These are phyloP conservation scores for Cicer bijugum DNA, from an alignment of 306 rosid genomes.

Conservation along the genomic window DNA sequence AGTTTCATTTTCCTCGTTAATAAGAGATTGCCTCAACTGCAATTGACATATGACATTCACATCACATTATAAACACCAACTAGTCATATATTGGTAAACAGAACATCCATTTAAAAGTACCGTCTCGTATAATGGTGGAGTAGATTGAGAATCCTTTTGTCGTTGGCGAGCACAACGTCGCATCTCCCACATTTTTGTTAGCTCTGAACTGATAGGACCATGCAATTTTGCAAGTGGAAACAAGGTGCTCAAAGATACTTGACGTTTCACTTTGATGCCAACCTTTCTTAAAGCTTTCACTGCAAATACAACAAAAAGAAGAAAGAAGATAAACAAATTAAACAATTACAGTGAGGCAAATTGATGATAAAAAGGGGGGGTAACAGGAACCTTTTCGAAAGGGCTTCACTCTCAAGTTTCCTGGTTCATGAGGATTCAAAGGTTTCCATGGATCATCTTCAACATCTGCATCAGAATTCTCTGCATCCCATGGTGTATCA, in stretches of 20 bases:
- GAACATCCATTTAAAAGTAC: conserved; percentile 45
- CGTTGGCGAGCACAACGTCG: conserved; percentile 48
- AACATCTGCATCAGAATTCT: conserved; percentile 62
- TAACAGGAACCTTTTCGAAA: conserved; percentile 73
- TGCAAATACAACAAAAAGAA: conserved; percentile 47
- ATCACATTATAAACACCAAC: conserved; percentile 35
- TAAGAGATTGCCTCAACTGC: conserved; percentile 80
- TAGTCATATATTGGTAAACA: conserved; percentile 14
- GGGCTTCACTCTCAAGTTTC: conserved; percentile 81
- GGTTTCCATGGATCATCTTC: conserved; percentile 90
- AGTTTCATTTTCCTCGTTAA: conserved; percentile 55
- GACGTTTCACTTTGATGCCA: conserved; percentile 42
- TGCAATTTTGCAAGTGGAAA: conserved; percentile 84
- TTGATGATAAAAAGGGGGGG: neutral
- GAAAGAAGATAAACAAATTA: conserved; percentile 8
- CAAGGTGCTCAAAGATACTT: conserved; percentile 50
- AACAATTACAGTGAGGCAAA: conserved; percentile 11
- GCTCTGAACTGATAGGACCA: conserved; percentile 83
- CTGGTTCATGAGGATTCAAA: conserved; percentile 92
- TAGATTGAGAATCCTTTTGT: conserved; percentile 54
- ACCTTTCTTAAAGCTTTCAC: conserved; percentile 60
- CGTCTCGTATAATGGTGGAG: conserved; percentile 69
- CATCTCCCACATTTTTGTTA: conserved; percentile 67
- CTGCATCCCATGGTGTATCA: conserved; percentile 56
- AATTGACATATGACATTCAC: conserved; percentile 46